Base-by-base conservation (phyloP, 2,329 filamentous ascomycete genomes). In the Paraconiothyrium brasiliense region DNA sequence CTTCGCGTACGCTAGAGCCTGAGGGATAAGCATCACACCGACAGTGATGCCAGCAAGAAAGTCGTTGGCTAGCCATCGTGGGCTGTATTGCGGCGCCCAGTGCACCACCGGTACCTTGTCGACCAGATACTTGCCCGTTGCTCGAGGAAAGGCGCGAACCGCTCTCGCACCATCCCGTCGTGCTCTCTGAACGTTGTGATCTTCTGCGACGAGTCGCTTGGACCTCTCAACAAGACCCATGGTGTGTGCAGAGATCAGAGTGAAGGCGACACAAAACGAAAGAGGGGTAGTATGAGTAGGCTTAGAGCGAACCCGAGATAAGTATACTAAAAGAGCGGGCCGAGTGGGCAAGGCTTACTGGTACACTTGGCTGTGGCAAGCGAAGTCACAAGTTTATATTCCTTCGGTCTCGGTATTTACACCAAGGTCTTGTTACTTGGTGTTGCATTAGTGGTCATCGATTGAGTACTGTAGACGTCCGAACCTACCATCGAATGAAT, bases 1-100 rank as follows among this genome's bases (percentile, higher is more conserved):
- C 89, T 97, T 78, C 94, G 94, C 93, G 79, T 98, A 98, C 0
- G 94, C 94, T 91, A 98, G 97, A 65, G 92, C 90, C 76, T 98
- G 94, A 6, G 94, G 94, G 10, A 98, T 92, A 37, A 97, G 92
- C 37, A 93, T 89, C 47, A 90, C 85, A 46, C 90, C 91, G 50
- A 92, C 87, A 2, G 90, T 92, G 68, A 91, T 79, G 20, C 88
- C 88, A 11, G 86, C 87, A 65, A 90, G 85, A 11, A 85, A 74
- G 70, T 91, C 88, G 69, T 87, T 86, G 20, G 87, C 61, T 1
- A 90, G 71, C 88, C 87, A 91, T 81, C 83, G 78, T 5, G 81
- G 83, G 20, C 87, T 82, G 73, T 90, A 90, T 49, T 81, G 81
- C 11, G 88, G 87, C 0, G 90, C 79, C 88, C 88, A 90, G 54